Evolutionary conservation across 2,329 filamentous ascomycete species (phyloP).

Genomic region (Fusarium sp.): DNA sequence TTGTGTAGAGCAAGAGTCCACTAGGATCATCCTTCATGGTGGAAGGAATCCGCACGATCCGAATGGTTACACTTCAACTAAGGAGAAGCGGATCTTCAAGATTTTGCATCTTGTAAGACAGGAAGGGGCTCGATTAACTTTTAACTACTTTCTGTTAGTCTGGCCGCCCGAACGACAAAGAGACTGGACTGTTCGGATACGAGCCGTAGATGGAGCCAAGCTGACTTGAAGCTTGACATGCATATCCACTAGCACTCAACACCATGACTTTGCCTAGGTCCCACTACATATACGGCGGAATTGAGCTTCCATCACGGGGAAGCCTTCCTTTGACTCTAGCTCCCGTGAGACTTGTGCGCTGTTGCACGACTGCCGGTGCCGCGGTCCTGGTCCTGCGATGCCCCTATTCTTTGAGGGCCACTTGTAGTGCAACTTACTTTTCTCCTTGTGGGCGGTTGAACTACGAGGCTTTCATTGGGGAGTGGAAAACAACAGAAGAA

Average conservation of each 20-base stretch:
- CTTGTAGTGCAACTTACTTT: constrained; percentile 13
- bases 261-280: constrained; percentile 16
- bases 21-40: constrained; percentile 1
- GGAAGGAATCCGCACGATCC: not conserved
- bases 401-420: constrained; percentile 19
- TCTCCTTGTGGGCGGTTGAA: constrained; percentile 7
- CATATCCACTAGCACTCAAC: constrained; percentile 16
- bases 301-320: constrained; percentile 29
- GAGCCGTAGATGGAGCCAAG: constrained; percentile 18
- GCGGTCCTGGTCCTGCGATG: constrained; percentile 24
- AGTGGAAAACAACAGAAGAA: not conserved
- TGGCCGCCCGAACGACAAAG: not conserved
- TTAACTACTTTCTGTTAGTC: constrained; percentile 1
- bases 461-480: not conserved
- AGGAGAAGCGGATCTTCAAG: not conserved
- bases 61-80: constrained; percentile 2
- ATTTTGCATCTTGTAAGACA: not conserved
- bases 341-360: constrained; percentile 14
- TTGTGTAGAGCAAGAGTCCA: not conserved
- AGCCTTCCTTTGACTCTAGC: constrained; percentile 20
- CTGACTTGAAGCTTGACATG: constrained; percentile 16
- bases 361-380: constrained; percentile 31
- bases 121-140: not conserved
- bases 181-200: constrained; percentile 18
- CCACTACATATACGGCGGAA: constrained; percentile 14